A percentile compares a stretch with the other conserved stretches of the same genome.
These are phyloP conservation scores for Thelonectria olida DNA, from an alignment of 2,329 filamentous ascomycete genomes.

Conservation along the genomic window DNA sequence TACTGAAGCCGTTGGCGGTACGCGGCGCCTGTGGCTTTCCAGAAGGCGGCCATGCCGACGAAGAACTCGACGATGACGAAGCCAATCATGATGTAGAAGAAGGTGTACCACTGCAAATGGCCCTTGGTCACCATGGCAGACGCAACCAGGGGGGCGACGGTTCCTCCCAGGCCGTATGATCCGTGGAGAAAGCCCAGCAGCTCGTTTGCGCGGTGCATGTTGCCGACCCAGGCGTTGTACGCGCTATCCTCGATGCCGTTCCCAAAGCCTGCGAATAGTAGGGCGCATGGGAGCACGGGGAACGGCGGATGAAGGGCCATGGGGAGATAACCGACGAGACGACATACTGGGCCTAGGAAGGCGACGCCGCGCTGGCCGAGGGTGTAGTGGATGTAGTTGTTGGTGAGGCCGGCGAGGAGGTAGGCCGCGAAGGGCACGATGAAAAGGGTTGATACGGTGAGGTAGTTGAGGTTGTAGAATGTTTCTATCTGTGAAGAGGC, in stretches of 20 bases:
- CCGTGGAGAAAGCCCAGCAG: conserved; percentile 78
- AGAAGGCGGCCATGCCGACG: conserved; percentile 66
- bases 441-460: conserved; percentile 72
- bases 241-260: conserved; percentile 73
- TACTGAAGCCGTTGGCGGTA: conserved; percentile 53
- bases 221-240: conserved; percentile 72
- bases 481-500: conserved; percentile 36
- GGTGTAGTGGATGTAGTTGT: conserved; percentile 70
- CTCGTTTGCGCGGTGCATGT: conserved; percentile 78
- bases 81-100: conserved; percentile 79
- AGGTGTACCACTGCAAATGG: conserved; percentile 72
- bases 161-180: conserved; percentile 76
- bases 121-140: conserved; percentile 76
- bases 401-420: conserved; percentile 68
- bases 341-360: conserved; percentile 68
- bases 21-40: conserved; percentile 65
- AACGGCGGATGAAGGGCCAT: conserved; percentile 75
- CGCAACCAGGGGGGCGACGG: conserved; percentile 74
- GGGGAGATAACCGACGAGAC: conserved; percentile 71
- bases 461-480: conserved; percentile 70
- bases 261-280: conserved; percentile 74
- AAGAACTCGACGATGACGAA: conserved; percentile 65
- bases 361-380: conserved; percentile 78
- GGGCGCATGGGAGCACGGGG: conserved; percentile 70
- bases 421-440: conserved; percentile 74